Conservation (phyloP, 768 basidiomycete genomes). For the Multifurca ochricompacta region DNA sequence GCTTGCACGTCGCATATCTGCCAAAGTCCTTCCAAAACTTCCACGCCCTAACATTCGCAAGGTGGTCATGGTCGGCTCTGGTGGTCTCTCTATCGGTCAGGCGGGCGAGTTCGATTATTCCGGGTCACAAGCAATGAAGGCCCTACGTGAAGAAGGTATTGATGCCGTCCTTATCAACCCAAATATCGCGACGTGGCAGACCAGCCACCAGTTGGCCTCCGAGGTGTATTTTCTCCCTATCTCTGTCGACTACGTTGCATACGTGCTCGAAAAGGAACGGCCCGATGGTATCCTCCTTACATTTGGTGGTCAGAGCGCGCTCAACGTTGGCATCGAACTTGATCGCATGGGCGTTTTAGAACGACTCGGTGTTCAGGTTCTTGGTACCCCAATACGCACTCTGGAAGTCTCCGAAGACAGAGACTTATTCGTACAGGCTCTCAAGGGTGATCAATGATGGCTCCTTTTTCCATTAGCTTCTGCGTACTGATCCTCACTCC, state of each 20-base stretch:
- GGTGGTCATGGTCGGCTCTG: constrained; percentile 93
- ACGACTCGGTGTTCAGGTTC: constrained; percentile 82
- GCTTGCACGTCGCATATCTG: constrained; percentile 86
- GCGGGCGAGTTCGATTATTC: constrained; percentile 99
- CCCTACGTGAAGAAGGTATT: constrained; percentile 91
- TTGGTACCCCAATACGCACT: constrained; percentile 88
- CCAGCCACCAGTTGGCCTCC: constrained; percentile 92
- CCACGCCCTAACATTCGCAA: constrained; percentile 88
- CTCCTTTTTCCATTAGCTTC: constrained; percentile 76
- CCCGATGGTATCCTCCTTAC: constrained; percentile 97
- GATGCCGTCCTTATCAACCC: constrained; percentile 95
- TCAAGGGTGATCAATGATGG: constrained; percentile 68
- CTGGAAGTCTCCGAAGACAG: constrained; percentile 73
- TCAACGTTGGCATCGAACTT: constrained; percentile 95
- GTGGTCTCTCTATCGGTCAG: constrained; percentile 95
- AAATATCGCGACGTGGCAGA: constrained; percentile 99
- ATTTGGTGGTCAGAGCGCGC: constrained; percentile 95
- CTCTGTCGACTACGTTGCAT: constrained; percentile 96
- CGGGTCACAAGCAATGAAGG: constrained; percentile 97
- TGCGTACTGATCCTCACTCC: constrained; percentile 58
- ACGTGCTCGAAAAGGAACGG: constrained; percentile 95
- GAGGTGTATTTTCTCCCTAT: constrained; percentile 98
- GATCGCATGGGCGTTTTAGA: constrained; percentile 43
- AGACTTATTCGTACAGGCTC: constrained; percentile 72
- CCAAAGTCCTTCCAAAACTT: constrained; percentile 87